phyloP scores from a whole-genome alignment of 148 eudicot species.

The Amaranthus cruentus region DNA sequence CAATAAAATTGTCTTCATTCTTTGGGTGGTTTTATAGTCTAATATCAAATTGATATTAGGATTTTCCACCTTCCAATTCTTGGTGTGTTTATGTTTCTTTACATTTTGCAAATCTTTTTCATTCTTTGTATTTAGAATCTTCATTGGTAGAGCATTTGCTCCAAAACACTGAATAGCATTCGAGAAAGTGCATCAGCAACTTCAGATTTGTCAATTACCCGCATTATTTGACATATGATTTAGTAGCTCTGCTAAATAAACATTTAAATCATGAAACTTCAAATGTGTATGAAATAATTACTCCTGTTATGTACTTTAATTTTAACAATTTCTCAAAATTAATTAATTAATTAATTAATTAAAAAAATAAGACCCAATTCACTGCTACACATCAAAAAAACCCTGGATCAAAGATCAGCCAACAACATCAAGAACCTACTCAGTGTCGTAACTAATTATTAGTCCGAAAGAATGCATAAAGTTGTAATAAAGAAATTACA shows the following conservation, averaged over 20 bases:
- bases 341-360: background rate
- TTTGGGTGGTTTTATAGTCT: too few relatives aligned
- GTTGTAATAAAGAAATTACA: background rate
- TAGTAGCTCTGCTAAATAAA: background rate
- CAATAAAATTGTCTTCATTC: too few relatives aligned
- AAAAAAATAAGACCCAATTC: background rate
- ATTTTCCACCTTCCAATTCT: too few relatives aligned
- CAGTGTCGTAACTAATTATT: background rate
- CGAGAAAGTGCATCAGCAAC: background rate
- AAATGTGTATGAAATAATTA: background rate
- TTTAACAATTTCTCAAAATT: background rate
- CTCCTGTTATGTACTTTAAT: background rate
- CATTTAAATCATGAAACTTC: background rate
- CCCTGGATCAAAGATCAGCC: conserved; percentile 4
- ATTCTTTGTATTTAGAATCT: too few relatives aligned
- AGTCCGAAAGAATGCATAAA: background rate
- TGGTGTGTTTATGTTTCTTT: too few relatives aligned
- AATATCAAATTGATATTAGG: too few relatives aligned
- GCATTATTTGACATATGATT: background rate
- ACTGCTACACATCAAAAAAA: background rate
- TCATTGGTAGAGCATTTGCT: too few relatives aligned
- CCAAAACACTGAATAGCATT: background rate
- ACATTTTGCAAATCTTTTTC: too few relatives aligned
- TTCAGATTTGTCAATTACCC: background rate
- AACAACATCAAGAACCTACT: background rate